Evolutionary conservation across 179 eudicot genomes (phyloP), one percentile per base, ranked within the genome.

Genomic region (Beta macrorhiza): DNA sequence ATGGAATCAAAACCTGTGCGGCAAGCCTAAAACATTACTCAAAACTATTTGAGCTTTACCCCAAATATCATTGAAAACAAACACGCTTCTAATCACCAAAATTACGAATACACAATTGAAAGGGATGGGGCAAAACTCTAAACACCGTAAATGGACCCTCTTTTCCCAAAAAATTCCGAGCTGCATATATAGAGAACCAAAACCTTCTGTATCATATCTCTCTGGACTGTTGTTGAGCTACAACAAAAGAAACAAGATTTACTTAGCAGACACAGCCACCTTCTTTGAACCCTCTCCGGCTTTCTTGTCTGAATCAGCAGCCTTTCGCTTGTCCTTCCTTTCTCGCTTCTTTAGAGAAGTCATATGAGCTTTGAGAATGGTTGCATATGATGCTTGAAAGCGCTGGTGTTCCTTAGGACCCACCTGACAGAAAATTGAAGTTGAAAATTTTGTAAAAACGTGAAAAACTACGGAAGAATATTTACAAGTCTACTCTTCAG

Each of bases 351-450:
- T 95, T 82, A 95, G 83, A 63, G 98, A 89, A 49, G 97, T 92
- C 99, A 95, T 93, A 55, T 89, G 95, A 29, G 98, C 97, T 90
- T 93, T 95, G 64, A 95, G 87, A 76, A 95, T 88, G n/a, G 93
- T 89, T 16, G 95, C 98, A 75, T 95, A 95, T 22, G 97, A 93
- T 68, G 98, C 92, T 87, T 95, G 99, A 73, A 95, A 95, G 57
- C 94, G 94, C 75, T 88, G 91, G 80, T 93, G 99, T 79, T 95
- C 98, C 88, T 91, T 95, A 16, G 87, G 83, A 45, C 98, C 98
- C 67, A 95, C 92, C 98, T 95, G 44, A 63, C 59, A 68, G 55
- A 75, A 68, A 17, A 68, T 75, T n/a, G 61, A 49, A 49, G 65
- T 15, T 37, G 29, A 57, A 42, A 29, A 57, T 20, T 15, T 25